A percentile compares a stretch with the other conserved stretches of the same genome.
phyloP scores from a whole-genome alignment of 2,329 filamentous ascomycete genomes.

The Trichoderma sp. region DNA sequence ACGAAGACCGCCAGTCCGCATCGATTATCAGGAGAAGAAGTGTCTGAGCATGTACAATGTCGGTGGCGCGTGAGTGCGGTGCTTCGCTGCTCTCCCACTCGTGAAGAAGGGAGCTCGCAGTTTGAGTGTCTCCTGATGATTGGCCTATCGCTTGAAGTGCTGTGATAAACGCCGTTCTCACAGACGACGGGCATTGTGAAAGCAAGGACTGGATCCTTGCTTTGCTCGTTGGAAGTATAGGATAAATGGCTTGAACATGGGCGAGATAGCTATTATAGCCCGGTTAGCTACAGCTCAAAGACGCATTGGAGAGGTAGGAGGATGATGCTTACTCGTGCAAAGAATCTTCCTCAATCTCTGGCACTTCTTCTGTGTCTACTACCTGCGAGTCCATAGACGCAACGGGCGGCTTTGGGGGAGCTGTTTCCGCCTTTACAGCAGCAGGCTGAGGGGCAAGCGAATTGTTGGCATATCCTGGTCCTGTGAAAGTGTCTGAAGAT shows the following conservation, averaged over 20 bases:
- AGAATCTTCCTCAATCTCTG: constrained; percentile 49
- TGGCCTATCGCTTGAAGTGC: constrained; percentile 62
- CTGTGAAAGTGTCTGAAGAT: constrained; percentile 40
- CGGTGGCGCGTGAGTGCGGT: constrained; percentile 45
- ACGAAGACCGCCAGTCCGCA: constrained; percentile 58
- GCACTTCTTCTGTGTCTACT: constrained; percentile 40
- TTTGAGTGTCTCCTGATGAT: constrained; percentile 48
- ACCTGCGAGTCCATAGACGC: constrained; percentile 44
- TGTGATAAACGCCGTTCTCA: constrained; percentile 67
- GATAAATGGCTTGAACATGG: constrained; percentile 68
- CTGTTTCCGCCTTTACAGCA: constrained; percentile 44
- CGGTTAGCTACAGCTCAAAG: not conserved
- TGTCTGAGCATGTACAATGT: constrained; percentile 67
- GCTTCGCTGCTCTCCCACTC: constrained; percentile 55
- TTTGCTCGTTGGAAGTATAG: constrained; percentile 64
- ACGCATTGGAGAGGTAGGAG: too few species aligned
- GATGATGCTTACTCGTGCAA: constrained; percentile 50
- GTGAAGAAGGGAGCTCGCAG: constrained; percentile 52
- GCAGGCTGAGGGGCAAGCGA: constrained; percentile 53
- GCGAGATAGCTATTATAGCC: constrained; percentile 58
- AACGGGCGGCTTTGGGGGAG: constrained; percentile 43
- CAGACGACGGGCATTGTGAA: constrained; percentile 56
- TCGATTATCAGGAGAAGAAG: constrained; percentile 69
- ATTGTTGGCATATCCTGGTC: constrained; percentile 44
- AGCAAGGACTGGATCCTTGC: constrained; percentile 60